Percentiles rank a stretch among this genome's conserved stretches.
phyloP scores from a whole-genome alignment of 1,284 basidiomycete species.

The Sanguinoderma infundibulare region DNA sequence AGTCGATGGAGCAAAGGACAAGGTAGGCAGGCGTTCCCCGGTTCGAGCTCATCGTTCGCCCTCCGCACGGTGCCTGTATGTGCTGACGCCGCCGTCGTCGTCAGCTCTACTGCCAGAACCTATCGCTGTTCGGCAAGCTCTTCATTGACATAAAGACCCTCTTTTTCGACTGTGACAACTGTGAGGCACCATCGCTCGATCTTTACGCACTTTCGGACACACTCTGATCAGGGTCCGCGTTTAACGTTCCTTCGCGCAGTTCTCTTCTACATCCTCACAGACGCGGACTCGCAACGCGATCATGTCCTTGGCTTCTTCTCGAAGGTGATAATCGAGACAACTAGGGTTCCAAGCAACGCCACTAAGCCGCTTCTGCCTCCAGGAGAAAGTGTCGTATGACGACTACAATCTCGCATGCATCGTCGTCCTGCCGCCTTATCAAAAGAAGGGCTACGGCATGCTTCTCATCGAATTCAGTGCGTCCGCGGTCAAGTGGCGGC shows the following conservation, averaged over 20 bases:
- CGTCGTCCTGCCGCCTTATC: constrained; percentile 93
- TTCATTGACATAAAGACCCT: constrained; percentile 99
- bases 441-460: constrained; percentile 90
- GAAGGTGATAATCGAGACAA: constrained; percentile 58
- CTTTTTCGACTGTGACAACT: constrained; percentile 91
- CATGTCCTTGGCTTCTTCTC: constrained; percentile 95
- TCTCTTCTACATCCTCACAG: constrained; percentile 92
- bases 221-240: constrained; percentile 3
- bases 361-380: constrained; percentile 14
- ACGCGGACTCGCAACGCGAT: constrained; percentile 76
- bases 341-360: neutral
- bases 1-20: constrained; percentile 87
- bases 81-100: constrained; percentile 12
- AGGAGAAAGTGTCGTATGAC: constrained; percentile 97
- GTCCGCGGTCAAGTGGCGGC: constrained; percentile 31
- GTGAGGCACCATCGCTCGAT: constrained; percentile 44
- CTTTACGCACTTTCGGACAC: constrained; percentile 3
- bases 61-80: neutral
- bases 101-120: constrained; percentile 94
- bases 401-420: constrained; percentile 99
- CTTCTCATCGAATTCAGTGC: constrained; percentile 98
- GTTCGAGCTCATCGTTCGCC: constrained; percentile 2
- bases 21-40: constrained; percentile 51
- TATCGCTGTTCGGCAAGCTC: constrained; percentile 96
- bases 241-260: constrained; percentile 52